Conservation (phyloP, 192 early-diverging fungal genomes). For the Podila epicladia region DNA sequence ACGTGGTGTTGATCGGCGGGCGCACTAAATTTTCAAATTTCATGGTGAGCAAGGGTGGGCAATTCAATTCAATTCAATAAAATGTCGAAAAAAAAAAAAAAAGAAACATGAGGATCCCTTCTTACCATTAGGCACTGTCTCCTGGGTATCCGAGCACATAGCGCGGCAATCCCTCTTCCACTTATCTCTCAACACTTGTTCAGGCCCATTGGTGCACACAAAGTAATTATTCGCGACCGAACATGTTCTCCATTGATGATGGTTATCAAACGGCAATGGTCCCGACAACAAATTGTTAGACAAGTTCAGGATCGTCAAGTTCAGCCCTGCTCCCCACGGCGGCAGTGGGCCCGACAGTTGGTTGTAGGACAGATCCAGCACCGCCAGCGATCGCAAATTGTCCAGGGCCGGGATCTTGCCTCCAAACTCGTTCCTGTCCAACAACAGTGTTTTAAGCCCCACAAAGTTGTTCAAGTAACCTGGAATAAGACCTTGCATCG, state of each 20-base stretch:
- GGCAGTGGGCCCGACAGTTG: constrained; percentile 39
- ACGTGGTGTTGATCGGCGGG: constrained; percentile 28
- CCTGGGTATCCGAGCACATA: constrained; percentile 24
- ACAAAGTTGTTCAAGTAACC: constrained; percentile 20
- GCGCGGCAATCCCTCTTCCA: constrained; percentile 34
- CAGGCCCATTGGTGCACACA: constrained; percentile 42
- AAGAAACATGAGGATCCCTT: not conserved
- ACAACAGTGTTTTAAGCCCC: constrained; percentile 27
- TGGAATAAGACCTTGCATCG: constrained; percentile 37
- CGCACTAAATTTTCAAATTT: constrained; percentile 10
- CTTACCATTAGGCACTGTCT: constrained; percentile 21
- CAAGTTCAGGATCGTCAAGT: constrained; percentile 35
- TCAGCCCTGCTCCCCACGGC: constrained; percentile 34
- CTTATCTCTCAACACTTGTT: constrained; percentile 33
- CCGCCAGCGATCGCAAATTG: constrained; percentile 9
- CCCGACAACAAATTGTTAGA: constrained; percentile 46
- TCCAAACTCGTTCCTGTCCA: constrained; percentile 51
- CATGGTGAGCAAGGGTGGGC: not conserved
- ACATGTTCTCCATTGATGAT: constrained; percentile 30
- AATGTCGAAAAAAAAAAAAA: not conserved
- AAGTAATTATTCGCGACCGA: constrained; percentile 46
- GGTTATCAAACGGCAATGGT: constrained; percentile 24
- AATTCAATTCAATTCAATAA: not conserved
- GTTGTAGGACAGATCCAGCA: constrained; percentile 38
- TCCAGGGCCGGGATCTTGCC: constrained; percentile 22